Percentiles rank a stretch among this genome's conserved stretches.
phyloP scores from a whole-genome alignment of 345 rosid species.

The Eucalyptus rudis region DNA sequence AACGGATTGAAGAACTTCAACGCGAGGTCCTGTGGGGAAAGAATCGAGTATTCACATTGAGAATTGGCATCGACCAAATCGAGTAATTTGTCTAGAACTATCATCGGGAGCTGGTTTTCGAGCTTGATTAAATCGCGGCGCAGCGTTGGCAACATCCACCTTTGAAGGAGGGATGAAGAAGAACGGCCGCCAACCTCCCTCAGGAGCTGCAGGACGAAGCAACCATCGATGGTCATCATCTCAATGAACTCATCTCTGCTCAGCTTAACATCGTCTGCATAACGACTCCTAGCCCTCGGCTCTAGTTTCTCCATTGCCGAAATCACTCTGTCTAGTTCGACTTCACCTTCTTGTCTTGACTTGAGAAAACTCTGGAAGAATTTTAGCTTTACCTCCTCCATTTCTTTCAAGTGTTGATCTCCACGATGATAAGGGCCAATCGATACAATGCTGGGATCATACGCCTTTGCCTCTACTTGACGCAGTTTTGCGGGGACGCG shows the following conservation, averaged over 20 bases:
- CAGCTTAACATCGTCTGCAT: conserved; percentile 1
- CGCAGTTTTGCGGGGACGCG: conserved; percentile 4
- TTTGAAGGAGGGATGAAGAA: not conserved
- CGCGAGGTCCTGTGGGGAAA: not conserved
- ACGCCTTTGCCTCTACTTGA: not conserved
- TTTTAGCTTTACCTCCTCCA: conserved; percentile 9
- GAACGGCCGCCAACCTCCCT: not conserved
- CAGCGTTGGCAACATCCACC: conserved; percentile 17
- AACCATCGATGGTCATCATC: conserved; percentile 22
- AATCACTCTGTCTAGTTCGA: not conserved
- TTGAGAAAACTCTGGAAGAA: not conserved
- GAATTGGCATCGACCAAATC: not conserved
- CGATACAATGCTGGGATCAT: conserved; percentile 7
- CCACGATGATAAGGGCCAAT: conserved; percentile 17
- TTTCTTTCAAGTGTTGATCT: not conserved
- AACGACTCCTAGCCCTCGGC: not conserved
- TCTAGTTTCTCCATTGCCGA: conserved; percentile 6
- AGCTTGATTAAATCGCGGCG: conserved; percentile 16
- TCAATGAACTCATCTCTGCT: conserved; percentile 1
- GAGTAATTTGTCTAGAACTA: not conserved
- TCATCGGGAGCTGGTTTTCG: conserved; percentile 14
- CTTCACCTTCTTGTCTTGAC: not conserved
- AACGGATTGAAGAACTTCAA: conserved; percentile 10
- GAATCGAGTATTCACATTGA: not conserved
- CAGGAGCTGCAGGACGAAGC: conserved; percentile 14